A percentile compares a stretch with the other conserved stretches of the same genome.
phyloP scores from a whole-genome alignment of 202 grass and related monocot species.

The Digitaria exilis region DNA sequence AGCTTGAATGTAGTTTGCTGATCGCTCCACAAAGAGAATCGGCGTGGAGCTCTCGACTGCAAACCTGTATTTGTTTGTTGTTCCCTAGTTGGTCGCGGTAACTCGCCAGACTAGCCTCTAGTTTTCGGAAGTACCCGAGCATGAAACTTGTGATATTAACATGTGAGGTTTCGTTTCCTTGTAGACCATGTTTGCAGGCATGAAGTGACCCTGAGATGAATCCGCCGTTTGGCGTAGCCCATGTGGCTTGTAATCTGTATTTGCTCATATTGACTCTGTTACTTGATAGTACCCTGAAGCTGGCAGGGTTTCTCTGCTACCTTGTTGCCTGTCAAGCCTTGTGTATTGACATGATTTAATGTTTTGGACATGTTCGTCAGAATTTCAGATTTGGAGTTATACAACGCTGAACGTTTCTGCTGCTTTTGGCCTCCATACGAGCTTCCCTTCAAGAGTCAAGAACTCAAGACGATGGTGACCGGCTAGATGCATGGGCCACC shows the following conservation, averaged over 20 bases:
- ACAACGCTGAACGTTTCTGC: neutral
- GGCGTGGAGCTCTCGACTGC: constrained; percentile 53
- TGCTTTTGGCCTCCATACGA: neutral
- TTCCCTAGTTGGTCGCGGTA: neutral
- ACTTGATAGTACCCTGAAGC: neutral
- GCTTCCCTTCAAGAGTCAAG: neutral
- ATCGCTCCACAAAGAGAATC: constrained; percentile 77
- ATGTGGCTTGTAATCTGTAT: neutral
- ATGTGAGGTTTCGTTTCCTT: constrained; percentile 36
- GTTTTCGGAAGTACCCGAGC: constrained; percentile 21
- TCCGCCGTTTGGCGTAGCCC: neutral
- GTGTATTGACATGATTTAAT: neutral
- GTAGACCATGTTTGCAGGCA: constrained; percentile 21
- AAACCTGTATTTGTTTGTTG: constrained; percentile 30
- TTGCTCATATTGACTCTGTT: constrained; percentile 1
- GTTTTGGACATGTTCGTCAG: neutral
- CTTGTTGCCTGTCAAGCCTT: neutral
- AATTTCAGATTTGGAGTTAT: neutral
- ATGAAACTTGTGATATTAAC: constrained; percentile 40
- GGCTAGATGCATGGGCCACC: neutral
- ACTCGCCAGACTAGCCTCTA: constrained; percentile 19
- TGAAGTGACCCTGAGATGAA: constrained; percentile 21
- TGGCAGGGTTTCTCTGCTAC: neutral
- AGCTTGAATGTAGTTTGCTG: constrained; percentile 51
- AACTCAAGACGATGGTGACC: neutral